These are phyloP conservation scores for Cercospora janseana DNA, from an alignment of 2,329 filamentous ascomycete genomes.

Conservation along the genomic window DNA sequence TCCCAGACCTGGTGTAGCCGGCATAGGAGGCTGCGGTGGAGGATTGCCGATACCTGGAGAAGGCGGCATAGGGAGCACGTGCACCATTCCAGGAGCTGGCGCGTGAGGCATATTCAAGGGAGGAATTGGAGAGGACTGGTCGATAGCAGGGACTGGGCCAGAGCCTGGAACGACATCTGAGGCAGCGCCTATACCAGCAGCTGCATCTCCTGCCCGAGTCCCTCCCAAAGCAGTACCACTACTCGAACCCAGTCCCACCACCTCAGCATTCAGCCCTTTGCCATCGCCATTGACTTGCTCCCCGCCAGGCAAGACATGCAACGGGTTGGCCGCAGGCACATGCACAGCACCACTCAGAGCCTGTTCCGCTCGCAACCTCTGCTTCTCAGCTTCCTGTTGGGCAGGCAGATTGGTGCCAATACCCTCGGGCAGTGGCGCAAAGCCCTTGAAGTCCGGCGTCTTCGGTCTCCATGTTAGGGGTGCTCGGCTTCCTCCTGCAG, in stretches of 20 bases:
- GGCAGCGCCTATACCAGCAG: not conserved
- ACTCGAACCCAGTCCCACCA: not conserved
- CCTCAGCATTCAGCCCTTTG: not conserved
- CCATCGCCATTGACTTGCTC: not conserved
- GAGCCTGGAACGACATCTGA: not conserved
- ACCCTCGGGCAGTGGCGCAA: conserved; percentile 9
- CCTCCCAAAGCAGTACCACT: not conserved
- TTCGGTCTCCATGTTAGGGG: conserved; percentile 3
- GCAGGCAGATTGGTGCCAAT: not conserved
- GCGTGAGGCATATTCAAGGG: not conserved
- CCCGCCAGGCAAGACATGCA: conserved; percentile 4
- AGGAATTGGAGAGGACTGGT: not conserved
- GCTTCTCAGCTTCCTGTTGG: not conserved
- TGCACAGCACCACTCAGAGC: not conserved
- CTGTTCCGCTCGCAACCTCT: not conserved
- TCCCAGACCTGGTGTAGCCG: conserved; percentile 5
- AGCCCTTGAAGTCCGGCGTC: conserved; percentile 6
- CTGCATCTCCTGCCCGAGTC: not conserved
- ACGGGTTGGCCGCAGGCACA: conserved; percentile 4
- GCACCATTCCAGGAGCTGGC: not conserved
- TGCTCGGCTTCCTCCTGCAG: conserved; percentile 1
- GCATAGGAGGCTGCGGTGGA: conserved; percentile 1
- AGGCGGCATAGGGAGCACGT: not conserved
- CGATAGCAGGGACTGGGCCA: not conserved
- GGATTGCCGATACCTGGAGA: not conserved